These are phyloP conservation scores for Mycogone perniciosa DNA, from an alignment of 2,329 filamentous ascomycete genomes.

Conservation along the genomic window DNA sequence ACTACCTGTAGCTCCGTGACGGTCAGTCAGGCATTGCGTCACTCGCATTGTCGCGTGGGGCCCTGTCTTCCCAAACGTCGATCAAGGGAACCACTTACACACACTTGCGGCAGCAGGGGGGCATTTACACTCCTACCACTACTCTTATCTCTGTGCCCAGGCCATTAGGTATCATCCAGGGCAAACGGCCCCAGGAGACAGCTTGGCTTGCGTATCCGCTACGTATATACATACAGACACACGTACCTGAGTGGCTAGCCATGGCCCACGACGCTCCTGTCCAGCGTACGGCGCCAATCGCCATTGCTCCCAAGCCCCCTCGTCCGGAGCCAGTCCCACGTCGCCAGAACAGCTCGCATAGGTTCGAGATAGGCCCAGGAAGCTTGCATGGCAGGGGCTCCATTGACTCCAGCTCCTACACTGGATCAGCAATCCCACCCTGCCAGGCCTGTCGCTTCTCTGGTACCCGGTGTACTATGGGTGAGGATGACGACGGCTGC, in stretches of 20 bases:
- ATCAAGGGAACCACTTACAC: too few species aligned
- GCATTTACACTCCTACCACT: not conserved
- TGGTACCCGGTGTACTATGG: slow-evolving; percentile 68
- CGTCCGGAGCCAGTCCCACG: slow-evolving; percentile 34
- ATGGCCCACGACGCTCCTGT: slow-evolving; percentile 50
- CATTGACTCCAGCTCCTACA: slow-evolving; percentile 40
- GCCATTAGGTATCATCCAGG: not conserved
- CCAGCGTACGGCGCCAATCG: slow-evolving; percentile 57
- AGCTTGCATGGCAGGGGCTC: slow-evolving; percentile 49
- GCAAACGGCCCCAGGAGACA: not conserved
- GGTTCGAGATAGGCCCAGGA: slow-evolving; percentile 43
- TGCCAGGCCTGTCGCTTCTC: slow-evolving; percentile 71
- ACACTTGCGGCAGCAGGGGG: not conserved
- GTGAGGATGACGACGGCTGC: slow-evolving; percentile 68
- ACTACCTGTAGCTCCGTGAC: not conserved
- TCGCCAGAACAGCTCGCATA: slow-evolving; percentile 41
- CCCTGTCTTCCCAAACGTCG: not conserved
- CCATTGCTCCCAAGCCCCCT: slow-evolving; percentile 57
- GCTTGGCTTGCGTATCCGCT: not conserved
- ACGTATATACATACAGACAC: not conserved
- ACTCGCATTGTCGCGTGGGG: not conserved
- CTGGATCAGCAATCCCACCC: slow-evolving; percentile 42
- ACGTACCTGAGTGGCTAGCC: slow-evolving; percentile 11
- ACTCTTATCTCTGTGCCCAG: not conserved
- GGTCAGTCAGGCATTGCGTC: slow-evolving; percentile 6